Evolutionary conservation across 768 basidiomycete species (phyloP).

Genomic region (Holtermannia corniformis): DNA sequence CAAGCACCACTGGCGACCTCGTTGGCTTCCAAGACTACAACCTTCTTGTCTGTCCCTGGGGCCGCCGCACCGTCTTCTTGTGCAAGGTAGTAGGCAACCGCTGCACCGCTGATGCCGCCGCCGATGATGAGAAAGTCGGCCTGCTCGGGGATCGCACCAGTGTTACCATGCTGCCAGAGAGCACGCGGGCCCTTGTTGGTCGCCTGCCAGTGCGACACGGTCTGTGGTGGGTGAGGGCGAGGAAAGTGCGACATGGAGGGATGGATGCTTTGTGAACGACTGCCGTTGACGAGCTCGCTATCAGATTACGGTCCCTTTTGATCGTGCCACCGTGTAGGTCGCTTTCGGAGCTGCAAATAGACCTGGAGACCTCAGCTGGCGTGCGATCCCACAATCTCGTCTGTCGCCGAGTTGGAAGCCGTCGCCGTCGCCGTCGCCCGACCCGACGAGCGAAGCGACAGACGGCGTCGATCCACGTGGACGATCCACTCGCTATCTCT

Average conservation of each 20-base stretch:
- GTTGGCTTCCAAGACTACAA: conserved; percentile 9
- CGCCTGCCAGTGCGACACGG: conserved; percentile 13
- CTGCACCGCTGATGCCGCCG: conserved; percentile 1
- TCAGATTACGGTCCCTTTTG: no score
- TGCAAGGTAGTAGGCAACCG: conserved; percentile 8
- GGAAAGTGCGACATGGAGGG: conserved; percentile 8
- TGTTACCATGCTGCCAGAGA: conserved; percentile 2
- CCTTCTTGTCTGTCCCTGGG: conserved; percentile 5
- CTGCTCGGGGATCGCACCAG: not conserved
- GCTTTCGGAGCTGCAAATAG: no score
- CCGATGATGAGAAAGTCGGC: not conserved
- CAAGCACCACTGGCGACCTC: conserved; percentile 11
- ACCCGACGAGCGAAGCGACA: no score
- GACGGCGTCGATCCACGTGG: no score
- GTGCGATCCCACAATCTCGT: no score
- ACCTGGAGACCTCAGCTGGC: no score
- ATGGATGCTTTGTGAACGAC: no score
- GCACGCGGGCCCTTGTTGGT: conserved; percentile 3
- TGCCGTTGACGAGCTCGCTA: no score
- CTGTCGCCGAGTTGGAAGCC: no score
- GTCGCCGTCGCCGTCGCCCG: no score
- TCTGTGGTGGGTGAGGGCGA: not conserved
- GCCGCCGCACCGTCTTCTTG: conserved; percentile 1
- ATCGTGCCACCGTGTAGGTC: no score
- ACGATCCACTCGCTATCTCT: no score